phyloP scores from a whole-genome alignment of 176 grass and related monocot species.

The Triticum dicoccoides region DNA sequence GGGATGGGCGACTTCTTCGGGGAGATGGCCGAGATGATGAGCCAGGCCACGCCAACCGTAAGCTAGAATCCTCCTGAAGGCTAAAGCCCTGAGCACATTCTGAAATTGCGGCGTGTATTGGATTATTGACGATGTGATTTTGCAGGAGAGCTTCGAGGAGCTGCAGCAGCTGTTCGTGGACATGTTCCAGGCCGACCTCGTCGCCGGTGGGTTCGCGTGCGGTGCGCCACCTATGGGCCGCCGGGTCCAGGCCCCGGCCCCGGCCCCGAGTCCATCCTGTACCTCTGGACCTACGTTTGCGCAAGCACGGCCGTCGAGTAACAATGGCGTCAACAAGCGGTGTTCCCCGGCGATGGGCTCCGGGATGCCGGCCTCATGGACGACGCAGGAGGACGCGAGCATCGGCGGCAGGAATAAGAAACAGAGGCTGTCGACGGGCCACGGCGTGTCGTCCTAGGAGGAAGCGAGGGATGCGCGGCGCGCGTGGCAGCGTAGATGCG shows the following conservation, averaged over 20 bases:
- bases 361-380: not conserved
- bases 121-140: too few relatives aligned
- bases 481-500: not conserved
- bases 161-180: constrained; percentile 77
- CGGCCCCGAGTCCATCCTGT: not conserved
- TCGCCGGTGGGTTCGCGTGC: not conserved
- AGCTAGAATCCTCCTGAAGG: not conserved
- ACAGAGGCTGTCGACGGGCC: not conserved
- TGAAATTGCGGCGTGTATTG: not conserved
- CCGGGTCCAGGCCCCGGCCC: not conserved
- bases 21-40: constrained; percentile 90
- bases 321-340: constrained; percentile 3
- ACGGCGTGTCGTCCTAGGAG: not conserved
- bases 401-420: not conserved
- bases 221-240: not conserved
- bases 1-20: constrained; percentile 75
- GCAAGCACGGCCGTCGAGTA: not conserved
- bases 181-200: constrained; percentile 66
- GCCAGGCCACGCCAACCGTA: constrained; percentile 56
- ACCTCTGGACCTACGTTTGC: not conserved
- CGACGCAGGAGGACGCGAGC: not conserved
- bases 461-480: not conserved
- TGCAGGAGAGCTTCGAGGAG: constrained; percentile 67
- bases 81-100: not conserved
- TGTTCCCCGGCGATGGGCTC: constrained; percentile 5